Evolutionary conservation across 768 basidiomycete species (phyloP), one percentile per base, ranked within the genome.

Genomic region (Naganishia antarctica): DNA sequence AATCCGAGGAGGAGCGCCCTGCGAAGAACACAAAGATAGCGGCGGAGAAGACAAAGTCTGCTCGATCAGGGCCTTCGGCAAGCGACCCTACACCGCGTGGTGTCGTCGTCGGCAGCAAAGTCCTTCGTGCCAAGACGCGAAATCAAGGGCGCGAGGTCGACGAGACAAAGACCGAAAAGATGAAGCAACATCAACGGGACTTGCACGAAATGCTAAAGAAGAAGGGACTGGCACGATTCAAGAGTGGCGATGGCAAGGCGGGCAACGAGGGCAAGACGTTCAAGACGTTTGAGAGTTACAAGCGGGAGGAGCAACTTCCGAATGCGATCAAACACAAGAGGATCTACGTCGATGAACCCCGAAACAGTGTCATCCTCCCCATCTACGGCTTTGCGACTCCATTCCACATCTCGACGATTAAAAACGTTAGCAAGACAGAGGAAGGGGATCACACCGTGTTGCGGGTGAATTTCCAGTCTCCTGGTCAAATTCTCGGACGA

Each of bases 371-470:
- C 58, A 84, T 98, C 48, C 78, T 98, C 3, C 96, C 96, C 16
- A 86, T 98, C 68, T 85, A 97, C 71, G 96, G 96, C 3, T 97
- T 88, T 71, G 91, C 92, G 0, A 92, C 94, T 0, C 92, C 94
- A 0, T 97, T 94, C 82, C 96, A 99, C 74, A 93, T 98, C 79
- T 94, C 94, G 73, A 91, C 91, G 1, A 91, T 99, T 68, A 98
- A 99, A 80, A 98, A 94, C 74, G 89, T 88, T 31, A 92, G 89
- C 81, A 98, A 98, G 80, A 96, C 85, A 68, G 94, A 99, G 68
- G 96, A 98, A 78, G 90, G 89, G 5, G 91, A 98, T 57, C 89
- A 87, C 75, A 93, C 92, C 0, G 91, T 90, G 71, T 83, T 99
- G 60, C 85, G 96, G 1, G 91, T 99, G 78, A 98, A 98, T 79